Conservation (phyloP, 352 stramenopile species). For the Pythium guiyangense region DNA sequence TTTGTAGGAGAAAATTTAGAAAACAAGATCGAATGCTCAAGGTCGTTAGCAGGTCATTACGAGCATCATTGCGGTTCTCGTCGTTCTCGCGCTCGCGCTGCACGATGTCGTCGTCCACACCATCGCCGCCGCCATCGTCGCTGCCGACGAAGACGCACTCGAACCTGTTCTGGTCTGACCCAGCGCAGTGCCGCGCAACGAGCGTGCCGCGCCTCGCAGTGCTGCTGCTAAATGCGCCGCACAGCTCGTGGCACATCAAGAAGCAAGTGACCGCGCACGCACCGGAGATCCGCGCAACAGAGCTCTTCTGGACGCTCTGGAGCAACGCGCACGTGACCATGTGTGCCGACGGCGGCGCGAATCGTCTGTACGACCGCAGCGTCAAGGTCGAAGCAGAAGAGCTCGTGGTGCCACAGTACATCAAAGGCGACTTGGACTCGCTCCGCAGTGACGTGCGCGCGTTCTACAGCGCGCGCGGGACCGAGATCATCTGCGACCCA, state of each 20-base stretch:
- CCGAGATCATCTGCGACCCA: constrained; percentile 67
- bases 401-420: constrained; percentile 77
- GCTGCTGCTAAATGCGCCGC: constrained; percentile 51
- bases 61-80: neutral
- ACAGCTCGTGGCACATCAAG: constrained; percentile 39
- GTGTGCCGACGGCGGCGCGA: constrained; percentile 95
- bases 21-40: neutral
- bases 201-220: constrained; percentile 45
- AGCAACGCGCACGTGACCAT: constrained; percentile 61
- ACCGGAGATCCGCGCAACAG: constrained; percentile 17
- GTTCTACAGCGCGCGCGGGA: constrained; percentile 78
- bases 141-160: constrained; percentile 33
- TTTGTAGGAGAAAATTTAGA: too few relatives aligned
- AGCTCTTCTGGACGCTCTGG: constrained; percentile 75
- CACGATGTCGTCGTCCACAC: constrained; percentile 7
- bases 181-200: constrained; percentile 12
- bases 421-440: constrained; percentile 96
- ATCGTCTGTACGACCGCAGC: constrained; percentile 88
- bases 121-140: too few relatives aligned
- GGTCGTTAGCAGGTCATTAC: too few relatives aligned
- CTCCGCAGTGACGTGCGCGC: constrained; percentile 77
- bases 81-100: too few relatives aligned
- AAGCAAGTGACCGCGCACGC: constrained; percentile 11
- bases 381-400: constrained; percentile 29
- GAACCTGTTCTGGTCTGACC: constrained; percentile 51